A percentile compares a stretch with the other conserved stretches of the same genome.
phyloP scores from a whole-genome alignment of 306 rosid genomes.

The Cucurbita argyrosperma region DNA sequence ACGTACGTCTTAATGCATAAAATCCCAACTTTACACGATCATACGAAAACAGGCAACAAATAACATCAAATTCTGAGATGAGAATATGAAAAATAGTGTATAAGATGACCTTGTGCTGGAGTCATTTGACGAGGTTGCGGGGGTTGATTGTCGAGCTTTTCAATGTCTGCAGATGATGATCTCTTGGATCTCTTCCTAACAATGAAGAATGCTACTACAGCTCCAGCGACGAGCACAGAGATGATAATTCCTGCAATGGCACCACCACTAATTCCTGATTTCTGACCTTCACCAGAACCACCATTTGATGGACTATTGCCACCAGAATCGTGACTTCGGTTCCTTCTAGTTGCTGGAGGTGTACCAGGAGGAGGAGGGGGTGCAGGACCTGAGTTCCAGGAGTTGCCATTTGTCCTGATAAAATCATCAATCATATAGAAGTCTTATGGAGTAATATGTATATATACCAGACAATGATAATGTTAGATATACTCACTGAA shows the following conservation, averaged over 20 bases:
- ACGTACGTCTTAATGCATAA: neutral
- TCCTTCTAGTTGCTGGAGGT: slow-evolving; percentile 36
- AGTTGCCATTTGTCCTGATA: slow-evolving; percentile 56
- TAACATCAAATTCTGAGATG: neutral
- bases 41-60: neutral
- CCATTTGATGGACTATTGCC: slow-evolving; percentile 29
- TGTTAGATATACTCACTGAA: slow-evolving; percentile 45
- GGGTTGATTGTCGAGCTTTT: slow-evolving; percentile 62
- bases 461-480: neutral
- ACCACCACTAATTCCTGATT: slow-evolving; percentile 85
- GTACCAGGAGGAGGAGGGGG: slow-evolving; percentile 99
- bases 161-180: slow-evolving; percentile 42
- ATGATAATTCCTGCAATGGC: slow-evolving; percentile 91
- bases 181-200: slow-evolving; percentile 64
- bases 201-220: slow-evolving; percentile 61
- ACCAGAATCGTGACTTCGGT: slow-evolving; percentile 31
- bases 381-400: slow-evolving; percentile 78
- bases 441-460: neutral
- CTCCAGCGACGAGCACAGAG: slow-evolving; percentile 64
- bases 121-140: slow-evolving; percentile 42
- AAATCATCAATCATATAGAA: neutral
- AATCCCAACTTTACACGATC: neutral
- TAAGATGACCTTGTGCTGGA: slow-evolving; percentile 44
- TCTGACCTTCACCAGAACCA: slow-evolving; percentile 33
- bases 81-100: neutral